A percentile compares a stretch with the other conserved stretches of the same genome.
phyloP scores from a whole-genome alignment of 2,329 filamentous ascomycete species.

The Sporothrix humicola region DNA sequence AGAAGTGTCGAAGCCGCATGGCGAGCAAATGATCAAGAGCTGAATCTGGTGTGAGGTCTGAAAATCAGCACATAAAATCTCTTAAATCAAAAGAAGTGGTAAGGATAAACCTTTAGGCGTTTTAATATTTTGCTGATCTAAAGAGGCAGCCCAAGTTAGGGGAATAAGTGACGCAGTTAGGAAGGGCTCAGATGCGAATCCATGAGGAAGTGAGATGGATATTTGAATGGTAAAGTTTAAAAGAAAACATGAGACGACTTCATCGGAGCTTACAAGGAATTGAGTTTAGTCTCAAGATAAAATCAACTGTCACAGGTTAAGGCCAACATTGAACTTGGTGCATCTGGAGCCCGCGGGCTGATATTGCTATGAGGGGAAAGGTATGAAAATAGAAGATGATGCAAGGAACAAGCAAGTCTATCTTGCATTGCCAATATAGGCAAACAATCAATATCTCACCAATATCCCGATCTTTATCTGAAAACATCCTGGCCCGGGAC shows the following conservation, averaged over 20 bases:
- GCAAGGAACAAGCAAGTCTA: not conserved
- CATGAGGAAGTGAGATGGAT: too few species aligned
- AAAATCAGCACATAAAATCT: not conserved
- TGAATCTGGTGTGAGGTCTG: not conserved
- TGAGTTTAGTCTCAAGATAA: too few species aligned
- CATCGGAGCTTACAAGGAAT: too few species aligned
- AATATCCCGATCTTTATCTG: not conserved
- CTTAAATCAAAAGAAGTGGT: too few species aligned
- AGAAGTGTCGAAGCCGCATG: not conserved
- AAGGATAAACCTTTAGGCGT: too few species aligned
- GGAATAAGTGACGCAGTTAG: too few species aligned
- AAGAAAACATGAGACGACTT: too few species aligned
- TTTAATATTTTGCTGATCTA: too few species aligned
- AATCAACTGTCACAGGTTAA: constrained; percentile 4
- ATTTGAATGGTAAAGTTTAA: too few species aligned
- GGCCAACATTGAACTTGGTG: not conserved
- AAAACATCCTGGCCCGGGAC: not conserved
- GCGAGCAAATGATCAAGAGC: not conserved
- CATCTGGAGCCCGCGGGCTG: not conserved
- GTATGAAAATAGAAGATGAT: not conserved
- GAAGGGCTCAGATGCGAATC: too few species aligned
- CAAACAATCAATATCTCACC: not conserved
- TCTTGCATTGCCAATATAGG: constrained; percentile 11
- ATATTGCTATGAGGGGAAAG: constrained; percentile 13
- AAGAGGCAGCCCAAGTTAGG: too few species aligned